Conservation (phyloP, 441 rosid genomes). For the Pelargonium cotyledonis region DNA sequence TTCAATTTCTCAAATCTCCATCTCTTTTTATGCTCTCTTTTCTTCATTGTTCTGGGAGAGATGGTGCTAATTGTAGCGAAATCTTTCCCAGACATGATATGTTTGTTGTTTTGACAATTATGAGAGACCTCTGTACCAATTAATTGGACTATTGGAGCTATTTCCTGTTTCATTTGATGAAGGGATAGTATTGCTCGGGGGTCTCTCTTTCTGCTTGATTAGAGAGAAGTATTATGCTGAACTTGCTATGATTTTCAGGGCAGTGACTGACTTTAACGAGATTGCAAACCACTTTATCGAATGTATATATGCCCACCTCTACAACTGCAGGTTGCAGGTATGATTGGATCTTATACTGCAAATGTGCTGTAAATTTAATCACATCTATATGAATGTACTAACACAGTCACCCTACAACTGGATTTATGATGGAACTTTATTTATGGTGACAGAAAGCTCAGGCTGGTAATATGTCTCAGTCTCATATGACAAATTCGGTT, state of each 20-base stretch:
- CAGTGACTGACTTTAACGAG: conserved; percentile 77
- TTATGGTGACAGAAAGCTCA: conserved; percentile 25
- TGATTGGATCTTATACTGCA: conserved; percentile 12
- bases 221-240: background rate
- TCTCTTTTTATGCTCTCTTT: background rate
- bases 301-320: conserved; percentile 74
- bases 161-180: background rate
- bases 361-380: conserved; percentile 1
- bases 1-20: background rate
- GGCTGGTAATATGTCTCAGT: conserved; percentile 41
- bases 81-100: no score
- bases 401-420: background rate
- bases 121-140: background rate
- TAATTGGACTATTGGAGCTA: background rate
- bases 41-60: background rate
- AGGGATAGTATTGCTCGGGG: background rate
- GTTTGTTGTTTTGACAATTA: background rate
- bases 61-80: background rate
- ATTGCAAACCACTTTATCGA: conserved; percentile 73
- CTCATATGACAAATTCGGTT: conserved; percentile 49
- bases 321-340: conserved; percentile 77
- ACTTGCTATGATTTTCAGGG: conserved; percentile 43
- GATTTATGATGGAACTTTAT: conserved; percentile 13
- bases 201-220: background rate
- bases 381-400: background rate